Conservation (phyloP, 2,329 filamentous ascomycete genomes). For the Fusarium sp. region DNA sequence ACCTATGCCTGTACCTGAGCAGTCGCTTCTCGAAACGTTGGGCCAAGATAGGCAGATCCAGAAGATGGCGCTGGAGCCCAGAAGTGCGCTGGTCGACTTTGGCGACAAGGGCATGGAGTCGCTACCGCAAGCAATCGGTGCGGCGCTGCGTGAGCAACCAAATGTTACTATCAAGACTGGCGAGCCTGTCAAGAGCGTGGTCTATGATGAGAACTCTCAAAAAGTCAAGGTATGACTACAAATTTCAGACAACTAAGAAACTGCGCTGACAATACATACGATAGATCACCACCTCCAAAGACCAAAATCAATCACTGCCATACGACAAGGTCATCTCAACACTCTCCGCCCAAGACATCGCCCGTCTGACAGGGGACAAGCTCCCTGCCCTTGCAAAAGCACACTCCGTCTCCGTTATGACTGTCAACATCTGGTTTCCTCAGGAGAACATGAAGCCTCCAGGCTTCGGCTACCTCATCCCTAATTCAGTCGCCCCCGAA, state of each 20-base stretch:
- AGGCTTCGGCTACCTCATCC: conserved; percentile 95
- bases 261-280: conserved; percentile 2
- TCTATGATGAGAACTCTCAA: conserved; percentile 55
- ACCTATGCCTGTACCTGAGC: conserved; percentile 53
- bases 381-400: conserved; percentile 68
- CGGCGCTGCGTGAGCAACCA: conserved; percentile 62
- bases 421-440: conserved; percentile 90
- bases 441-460: conserved; percentile 72
- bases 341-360: conserved; percentile 66
- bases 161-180: conserved; percentile 73
- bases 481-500: conserved; percentile 76
- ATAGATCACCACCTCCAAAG: conserved; percentile 38
- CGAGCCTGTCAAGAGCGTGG: conserved; percentile 64
- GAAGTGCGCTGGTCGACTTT: conserved; percentile 55
- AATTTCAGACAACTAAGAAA: neutral
- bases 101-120: conserved; percentile 73
- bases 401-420: conserved; percentile 85
- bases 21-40: conserved; percentile 49
- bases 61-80: conserved; percentile 51
- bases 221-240: conserved; percentile 59
- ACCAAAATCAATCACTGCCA: conserved; percentile 5
- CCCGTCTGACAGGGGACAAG: conserved; percentile 53
- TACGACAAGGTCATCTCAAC: conserved; percentile 77
- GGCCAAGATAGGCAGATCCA: conserved; percentile 50
- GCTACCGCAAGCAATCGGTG: conserved; percentile 69